Evolutionary conservation across 2,329 filamentous ascomycete genomes (phyloP), one percentile per base, ranked within the genome.

Genomic region (Venturia carpophila): DNA sequence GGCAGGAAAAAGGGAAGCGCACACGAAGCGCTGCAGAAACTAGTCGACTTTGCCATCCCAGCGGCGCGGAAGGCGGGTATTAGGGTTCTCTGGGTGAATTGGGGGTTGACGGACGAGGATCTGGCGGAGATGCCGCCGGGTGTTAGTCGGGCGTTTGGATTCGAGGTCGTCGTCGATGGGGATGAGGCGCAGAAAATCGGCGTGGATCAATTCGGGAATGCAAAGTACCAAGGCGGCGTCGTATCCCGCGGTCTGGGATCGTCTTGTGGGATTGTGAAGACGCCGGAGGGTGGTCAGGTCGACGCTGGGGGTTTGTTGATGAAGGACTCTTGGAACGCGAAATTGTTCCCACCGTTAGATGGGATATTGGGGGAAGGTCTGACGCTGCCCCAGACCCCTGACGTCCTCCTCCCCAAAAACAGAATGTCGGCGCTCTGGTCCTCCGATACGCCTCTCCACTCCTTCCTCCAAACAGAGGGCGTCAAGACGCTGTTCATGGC

Each of bases 361-460:
- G 71, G 67, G 9, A 71, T 75, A 21, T 56, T 17, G 19, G 15
- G 6, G 24, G 7, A 56, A 56, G 52, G 52, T n/a, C 11, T 3
- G 21, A 77, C 78, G 60, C 66, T 73, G 42, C 56, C 65, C 2
- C 55, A 60, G 6, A 69, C 69, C 39, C 74, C 76, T 0, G 83
- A 87, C 69, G 73, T 83, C 11, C 79, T 77, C 70, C 79, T 83
- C 67, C 73, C 82, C 69, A 87, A 87, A 75, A 82, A 84, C 68
- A 77, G 84, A 24, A 82, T 85, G 76, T 83, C 80, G 24, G 84
- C 83, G 2, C 73, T 87, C 61, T 86, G 83, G 81, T 76, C 75
- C 30, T 69, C 72, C 10, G 70, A 70, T 13, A 80, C 79, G 56
- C 74, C 76, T 9, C 73, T 82, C 58, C 77, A 77, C 64, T 71